These are phyloP conservation scores for Malassezia slooffiae DNA, from an alignment of 1,284 basidiomycete species.

Conservation along the genomic window DNA sequence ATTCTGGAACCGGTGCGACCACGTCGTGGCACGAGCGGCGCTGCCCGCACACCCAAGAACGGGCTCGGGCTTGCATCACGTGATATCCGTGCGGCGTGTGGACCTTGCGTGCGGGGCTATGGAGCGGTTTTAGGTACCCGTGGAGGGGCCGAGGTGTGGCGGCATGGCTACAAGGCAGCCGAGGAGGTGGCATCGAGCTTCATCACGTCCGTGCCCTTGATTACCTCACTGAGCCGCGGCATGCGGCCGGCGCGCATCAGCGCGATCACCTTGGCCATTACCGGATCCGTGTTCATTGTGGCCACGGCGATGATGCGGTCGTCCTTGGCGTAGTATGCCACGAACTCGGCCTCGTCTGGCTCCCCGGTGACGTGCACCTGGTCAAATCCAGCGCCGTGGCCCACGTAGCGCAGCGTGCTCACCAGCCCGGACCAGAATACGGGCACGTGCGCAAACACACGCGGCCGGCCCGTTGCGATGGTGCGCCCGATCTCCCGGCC, in stretches of 20 bases:
- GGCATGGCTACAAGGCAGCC: too few relatives aligned
- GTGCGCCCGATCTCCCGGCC: constrained; percentile 68
- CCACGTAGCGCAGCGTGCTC: constrained; percentile 69
- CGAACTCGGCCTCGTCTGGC: constrained; percentile 56
- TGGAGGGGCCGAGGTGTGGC: too few relatives aligned
- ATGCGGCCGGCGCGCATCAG: constrained; percentile 67
- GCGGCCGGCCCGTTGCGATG: constrained; percentile 20
- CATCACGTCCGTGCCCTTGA: constrained; percentile 48
- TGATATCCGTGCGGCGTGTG: too few relatives aligned
- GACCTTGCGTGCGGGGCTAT: too few relatives aligned
- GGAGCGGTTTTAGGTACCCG: too few relatives aligned
- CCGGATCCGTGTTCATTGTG: constrained; percentile 70
- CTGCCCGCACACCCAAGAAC: too few relatives aligned
- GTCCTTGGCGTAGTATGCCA: constrained; percentile 67
- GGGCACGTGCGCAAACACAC: constrained; percentile 62
- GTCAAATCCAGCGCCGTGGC: constrained; percentile 59
- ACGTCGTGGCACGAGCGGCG: too few relatives aligned
- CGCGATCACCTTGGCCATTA: constrained; percentile 70
- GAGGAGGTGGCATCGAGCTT: too few relatives aligned
- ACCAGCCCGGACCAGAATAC: constrained; percentile 73
- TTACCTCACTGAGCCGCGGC: constrained; percentile 67
- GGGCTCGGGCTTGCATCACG: too few relatives aligned
- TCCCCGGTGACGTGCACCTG: constrained; percentile 68
- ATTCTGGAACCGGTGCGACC: too few relatives aligned
- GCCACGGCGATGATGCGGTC: constrained; percentile 71